Conservation (phyloP, 352 stramenopile genomes). For the Blastocystis sp. region DNA sequence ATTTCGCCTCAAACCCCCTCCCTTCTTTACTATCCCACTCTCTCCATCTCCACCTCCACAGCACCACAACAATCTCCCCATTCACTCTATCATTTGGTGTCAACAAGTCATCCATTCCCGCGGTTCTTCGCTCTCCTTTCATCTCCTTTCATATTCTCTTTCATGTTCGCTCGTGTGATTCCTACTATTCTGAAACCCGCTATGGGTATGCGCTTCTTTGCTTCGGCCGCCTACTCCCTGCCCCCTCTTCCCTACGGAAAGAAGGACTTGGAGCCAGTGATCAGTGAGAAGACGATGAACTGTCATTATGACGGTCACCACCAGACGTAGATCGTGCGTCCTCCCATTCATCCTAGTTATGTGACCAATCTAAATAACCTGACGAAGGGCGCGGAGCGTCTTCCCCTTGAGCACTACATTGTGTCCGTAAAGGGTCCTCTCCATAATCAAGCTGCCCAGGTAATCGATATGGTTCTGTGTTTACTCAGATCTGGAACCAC, state of each 20-base stretch:
- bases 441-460: constrained; percentile 67
- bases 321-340: constrained; percentile 63
- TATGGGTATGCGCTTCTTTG: constrained; percentile 5
- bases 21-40: too few relatives aligned
- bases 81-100: too few relatives aligned
- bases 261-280: constrained; percentile 74
- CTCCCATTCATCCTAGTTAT: constrained; percentile 68
- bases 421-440: constrained; percentile 57
- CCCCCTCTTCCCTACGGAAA: constrained; percentile 73
- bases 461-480: constrained; percentile 68
- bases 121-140: too few relatives aligned
- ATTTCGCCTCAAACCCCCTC: too few relatives aligned
- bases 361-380: constrained; percentile 64
- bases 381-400: constrained; percentile 59
- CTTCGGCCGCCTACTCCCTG: constrained; percentile 4
- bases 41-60: too few relatives aligned
- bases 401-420: constrained; percentile 59
- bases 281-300: constrained; percentile 76
- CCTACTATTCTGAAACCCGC: not conserved
- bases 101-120: too few relatives aligned
- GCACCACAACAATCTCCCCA: too few relatives aligned
- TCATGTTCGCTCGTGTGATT: not conserved
- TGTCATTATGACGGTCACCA: constrained; percentile 82
- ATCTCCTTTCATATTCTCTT: too few relatives aligned
- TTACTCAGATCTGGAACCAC: constrained; percentile 63